Evolutionary conservation across 1,284 basidiomycete genomes (phyloP).

Genomic region (Gyrodon tennesseensis): DNA sequence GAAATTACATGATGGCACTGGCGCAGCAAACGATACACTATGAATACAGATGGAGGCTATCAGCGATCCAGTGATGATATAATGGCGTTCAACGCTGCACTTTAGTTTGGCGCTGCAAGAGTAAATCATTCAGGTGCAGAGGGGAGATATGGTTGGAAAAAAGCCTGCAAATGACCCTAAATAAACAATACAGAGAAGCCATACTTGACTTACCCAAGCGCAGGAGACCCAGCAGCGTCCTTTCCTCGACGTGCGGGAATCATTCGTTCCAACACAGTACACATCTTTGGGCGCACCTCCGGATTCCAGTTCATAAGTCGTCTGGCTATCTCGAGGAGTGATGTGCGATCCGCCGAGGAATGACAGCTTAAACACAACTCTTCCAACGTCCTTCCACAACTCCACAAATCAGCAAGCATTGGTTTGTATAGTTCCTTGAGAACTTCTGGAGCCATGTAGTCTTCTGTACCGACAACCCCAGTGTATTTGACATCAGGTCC

Average conservation of each 20-base stretch:
- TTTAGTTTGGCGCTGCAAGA: not conserved
- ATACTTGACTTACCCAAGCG: not conserved
- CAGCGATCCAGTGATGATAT: too few species aligned
- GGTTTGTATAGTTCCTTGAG: slow-evolving; percentile 7
- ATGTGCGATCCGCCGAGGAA: not conserved
- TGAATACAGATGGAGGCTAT: too few species aligned
- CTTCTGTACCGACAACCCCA: not conserved
- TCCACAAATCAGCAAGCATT: slow-evolving; percentile 16
- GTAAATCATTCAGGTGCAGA: not conserved
- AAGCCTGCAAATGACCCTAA: not conserved
- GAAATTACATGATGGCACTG: too few species aligned
- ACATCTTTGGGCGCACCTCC: slow-evolving; percentile 10
- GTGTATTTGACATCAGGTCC: not conserved
- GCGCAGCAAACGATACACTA: too few species aligned
- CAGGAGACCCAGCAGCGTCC: not conserved
- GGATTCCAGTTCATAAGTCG: slow-evolving; percentile 8
- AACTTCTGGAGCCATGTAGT: slow-evolving; percentile 21
- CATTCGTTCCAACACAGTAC: slow-evolving; percentile 8
- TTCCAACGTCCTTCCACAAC: slow-evolving; percentile 10
- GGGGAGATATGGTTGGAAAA: not conserved
- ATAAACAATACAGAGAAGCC: not conserved
- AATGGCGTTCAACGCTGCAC: too few species aligned
- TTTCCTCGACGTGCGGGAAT: too few species aligned
- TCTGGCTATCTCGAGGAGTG: not conserved
- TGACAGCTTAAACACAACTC: not conserved